phyloP scores from a whole-genome alignment of 495 filamentous ascomycete genomes.

The Parmelia sp. region DNA sequence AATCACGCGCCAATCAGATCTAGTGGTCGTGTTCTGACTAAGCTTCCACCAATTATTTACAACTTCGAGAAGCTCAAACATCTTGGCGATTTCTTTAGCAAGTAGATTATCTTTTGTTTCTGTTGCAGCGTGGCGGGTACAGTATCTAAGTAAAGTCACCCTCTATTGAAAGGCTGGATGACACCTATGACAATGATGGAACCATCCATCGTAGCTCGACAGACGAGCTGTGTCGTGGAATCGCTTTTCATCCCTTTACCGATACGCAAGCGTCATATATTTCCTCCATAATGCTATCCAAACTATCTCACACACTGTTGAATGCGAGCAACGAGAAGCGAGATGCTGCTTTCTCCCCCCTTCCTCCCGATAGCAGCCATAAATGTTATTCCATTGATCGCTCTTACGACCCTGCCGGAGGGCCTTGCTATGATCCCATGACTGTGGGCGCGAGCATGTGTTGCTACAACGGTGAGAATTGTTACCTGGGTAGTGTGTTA shows the following conservation, averaged over 20 bases:
- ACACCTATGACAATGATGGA: neutral
- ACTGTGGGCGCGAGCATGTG: constrained; percentile 20
- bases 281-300: constrained; percentile 13
- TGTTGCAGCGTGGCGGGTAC: no score
- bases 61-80: no score
- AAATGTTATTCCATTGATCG: constrained; percentile 18
- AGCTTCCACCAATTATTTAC: no score
- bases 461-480: constrained; percentile 13
- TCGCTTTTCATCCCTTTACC: neutral
- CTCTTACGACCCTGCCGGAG: constrained; percentile 5
- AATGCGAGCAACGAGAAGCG: neutral
- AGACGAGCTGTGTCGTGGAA: neutral
- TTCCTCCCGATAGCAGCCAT: constrained; percentile 1
- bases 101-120: no score
- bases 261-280: neutral
- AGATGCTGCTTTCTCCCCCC: constrained; percentile 15
- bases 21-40: no score
- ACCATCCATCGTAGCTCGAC: neutral
- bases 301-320: constrained; percentile 1
- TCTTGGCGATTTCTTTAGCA: no score
- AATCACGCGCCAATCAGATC: no score
- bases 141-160: no score
- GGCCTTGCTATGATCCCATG: constrained; percentile 20
- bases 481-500: neutral
- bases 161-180: neutral